Percentiles rank a stretch among this genome's conserved stretches.
These are phyloP conservation scores for Lepidium aucheri DNA, from an alignment of 345 rosid genomes.

Conservation along the genomic window DNA sequence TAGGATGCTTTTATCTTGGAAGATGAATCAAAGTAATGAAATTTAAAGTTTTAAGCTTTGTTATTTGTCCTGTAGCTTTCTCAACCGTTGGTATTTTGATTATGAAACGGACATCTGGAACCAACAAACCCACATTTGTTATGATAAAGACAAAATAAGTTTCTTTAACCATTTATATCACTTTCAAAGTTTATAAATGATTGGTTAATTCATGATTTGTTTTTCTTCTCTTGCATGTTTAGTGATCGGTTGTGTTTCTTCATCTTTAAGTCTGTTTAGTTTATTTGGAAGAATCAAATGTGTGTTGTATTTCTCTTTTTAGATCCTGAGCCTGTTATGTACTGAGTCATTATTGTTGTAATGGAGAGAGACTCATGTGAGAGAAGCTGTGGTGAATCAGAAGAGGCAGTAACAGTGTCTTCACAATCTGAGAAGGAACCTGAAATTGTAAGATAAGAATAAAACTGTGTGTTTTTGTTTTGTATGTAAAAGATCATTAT, in stretches of 20 bases:
- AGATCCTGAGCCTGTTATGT: slow-evolving; percentile 35
- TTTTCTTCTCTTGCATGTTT: slow-evolving; percentile 25
- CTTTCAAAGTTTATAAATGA: background rate
- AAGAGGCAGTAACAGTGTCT: slow-evolving; percentile 56
- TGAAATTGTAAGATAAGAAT: slow-evolving; percentile 41
- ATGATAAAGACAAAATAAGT: slow-evolving; percentile 8
- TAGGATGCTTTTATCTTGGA: background rate
- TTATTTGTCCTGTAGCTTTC: slow-evolving; percentile 1
- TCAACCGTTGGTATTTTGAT: background rate
- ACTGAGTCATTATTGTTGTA: slow-evolving; percentile 13
- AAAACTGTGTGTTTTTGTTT: background rate
- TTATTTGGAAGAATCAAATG: slow-evolving; percentile 1
- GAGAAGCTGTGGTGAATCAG: slow-evolving; percentile 68
- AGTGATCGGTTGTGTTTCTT: slow-evolving; percentile 14
- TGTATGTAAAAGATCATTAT: background rate
- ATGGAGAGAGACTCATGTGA: slow-evolving; percentile 63
- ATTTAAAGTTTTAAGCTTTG: background rate
- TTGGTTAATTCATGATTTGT: slow-evolving; percentile 17
- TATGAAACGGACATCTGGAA: slow-evolving; percentile 14
- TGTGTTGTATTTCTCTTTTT: slow-evolving; percentile 12
- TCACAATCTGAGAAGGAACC: slow-evolving; percentile 65
- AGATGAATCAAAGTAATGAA: slow-evolving; percentile 12
- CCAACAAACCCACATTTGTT: slow-evolving; percentile 7
- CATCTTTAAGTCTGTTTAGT: slow-evolving; percentile 15
- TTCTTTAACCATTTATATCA: background rate